These are phyloP conservation scores for Agapanthus africanus DNA, from an alignment of 106 monocot species.

Conservation along the genomic window DNA sequence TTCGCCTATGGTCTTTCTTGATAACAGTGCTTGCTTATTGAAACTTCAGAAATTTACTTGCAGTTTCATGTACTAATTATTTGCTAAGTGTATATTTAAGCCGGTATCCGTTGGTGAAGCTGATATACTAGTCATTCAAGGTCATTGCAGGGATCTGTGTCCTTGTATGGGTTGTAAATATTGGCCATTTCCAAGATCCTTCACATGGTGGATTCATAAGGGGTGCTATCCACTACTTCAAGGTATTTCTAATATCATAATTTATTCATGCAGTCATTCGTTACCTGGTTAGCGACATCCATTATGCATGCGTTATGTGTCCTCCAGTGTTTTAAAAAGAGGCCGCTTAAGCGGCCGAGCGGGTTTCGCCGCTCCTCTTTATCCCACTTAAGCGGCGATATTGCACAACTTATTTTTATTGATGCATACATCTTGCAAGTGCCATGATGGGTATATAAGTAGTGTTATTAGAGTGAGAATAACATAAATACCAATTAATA, in stretches of 20 bases:
- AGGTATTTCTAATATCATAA: constrained; percentile 37
- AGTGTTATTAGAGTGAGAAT: no score
- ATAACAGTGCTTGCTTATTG: neutral
- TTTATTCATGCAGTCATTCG: neutral
- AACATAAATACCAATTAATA: no score
- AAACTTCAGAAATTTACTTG: neutral
- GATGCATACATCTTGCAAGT: no score
- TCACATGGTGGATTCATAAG: constrained; percentile 88
- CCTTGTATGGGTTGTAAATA: constrained; percentile 97
- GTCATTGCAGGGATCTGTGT: constrained; percentile 98
- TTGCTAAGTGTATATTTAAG: neutral
- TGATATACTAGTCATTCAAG: constrained; percentile 26
- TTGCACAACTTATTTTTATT: no score
- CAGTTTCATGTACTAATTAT: neutral
- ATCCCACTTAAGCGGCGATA: no score
- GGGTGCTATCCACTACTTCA: constrained; percentile 98
- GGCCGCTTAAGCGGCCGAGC: no score
- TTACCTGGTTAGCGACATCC: neutral
- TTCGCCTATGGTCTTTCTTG: constrained; percentile 5
- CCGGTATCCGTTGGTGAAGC: neutral
- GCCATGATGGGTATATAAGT: no score
- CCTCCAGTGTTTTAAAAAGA: no score
- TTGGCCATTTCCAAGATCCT: constrained; percentile 98
- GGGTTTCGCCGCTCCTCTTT: no score
- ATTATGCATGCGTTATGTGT: neutral